These are phyloP conservation scores for Laguncularia racemosa DNA, from an alignment of 345 rosid genomes.

Conservation along the genomic window DNA sequence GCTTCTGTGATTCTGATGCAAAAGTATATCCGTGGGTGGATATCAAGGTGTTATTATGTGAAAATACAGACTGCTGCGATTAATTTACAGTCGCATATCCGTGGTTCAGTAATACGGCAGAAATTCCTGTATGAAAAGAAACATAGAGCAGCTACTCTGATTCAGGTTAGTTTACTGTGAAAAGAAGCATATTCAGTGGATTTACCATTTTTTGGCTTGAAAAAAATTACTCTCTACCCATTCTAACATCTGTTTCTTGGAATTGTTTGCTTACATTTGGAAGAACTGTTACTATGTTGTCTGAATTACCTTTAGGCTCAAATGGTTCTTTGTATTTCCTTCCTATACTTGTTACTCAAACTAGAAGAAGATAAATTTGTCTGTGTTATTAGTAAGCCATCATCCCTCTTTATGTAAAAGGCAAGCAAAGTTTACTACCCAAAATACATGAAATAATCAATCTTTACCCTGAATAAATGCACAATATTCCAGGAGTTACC, in stretches of 20 bases:
- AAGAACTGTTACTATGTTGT: too few species aligned
- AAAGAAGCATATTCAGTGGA: background rate
- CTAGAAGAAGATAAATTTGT: too few species aligned
- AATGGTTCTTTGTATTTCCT: too few species aligned
- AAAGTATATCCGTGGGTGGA: slow-evolving; percentile 62
- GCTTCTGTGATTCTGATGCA: slow-evolving; percentile 71
- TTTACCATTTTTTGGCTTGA: background rate
- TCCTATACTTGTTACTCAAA: too few species aligned
- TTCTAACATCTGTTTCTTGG: background rate
- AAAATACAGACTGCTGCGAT: slow-evolving; percentile 46
- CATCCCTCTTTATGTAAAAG: too few species aligned
- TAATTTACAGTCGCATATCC: slow-evolving; percentile 58
- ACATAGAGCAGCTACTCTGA: slow-evolving; percentile 57
- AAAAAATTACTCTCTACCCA: background rate
- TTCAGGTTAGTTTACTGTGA: slow-evolving; percentile 49
- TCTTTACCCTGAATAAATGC: too few species aligned
- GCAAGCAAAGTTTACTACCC: too few species aligned
- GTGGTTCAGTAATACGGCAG: slow-evolving; percentile 53
- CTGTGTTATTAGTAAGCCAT: too few species aligned
- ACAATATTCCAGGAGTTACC: too few species aligned
- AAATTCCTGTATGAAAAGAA: slow-evolving; percentile 48
- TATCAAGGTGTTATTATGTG: slow-evolving; percentile 36
- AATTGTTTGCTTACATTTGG: slow-evolving; percentile 4
- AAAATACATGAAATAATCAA: too few species aligned
- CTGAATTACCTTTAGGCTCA: too few species aligned